Evolutionary conservation across 2,329 filamentous ascomycete species (phyloP).

Genomic region (Penicillium corylophilum): DNA sequence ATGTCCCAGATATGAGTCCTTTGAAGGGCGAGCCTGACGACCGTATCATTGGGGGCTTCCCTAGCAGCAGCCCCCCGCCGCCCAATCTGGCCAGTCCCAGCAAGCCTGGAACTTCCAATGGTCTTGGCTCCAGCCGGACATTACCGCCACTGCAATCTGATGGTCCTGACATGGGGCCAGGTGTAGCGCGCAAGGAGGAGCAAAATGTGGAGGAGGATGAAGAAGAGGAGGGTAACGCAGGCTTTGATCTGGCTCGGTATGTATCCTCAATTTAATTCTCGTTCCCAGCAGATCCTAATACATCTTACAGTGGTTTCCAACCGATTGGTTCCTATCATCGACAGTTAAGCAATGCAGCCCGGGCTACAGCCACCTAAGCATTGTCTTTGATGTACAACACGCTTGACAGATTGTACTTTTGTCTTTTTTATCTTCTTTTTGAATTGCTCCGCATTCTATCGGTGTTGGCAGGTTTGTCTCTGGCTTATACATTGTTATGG

Average conservation of each 20-base stretch:
- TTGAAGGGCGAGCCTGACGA: conserved; percentile 44
- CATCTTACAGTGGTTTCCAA: conserved; percentile 44
- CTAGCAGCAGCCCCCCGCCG: conserved; percentile 50
- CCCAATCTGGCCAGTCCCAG: conserved; percentile 47
- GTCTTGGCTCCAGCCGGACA: conserved; percentile 29
- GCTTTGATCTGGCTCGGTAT: conserved; percentile 50
- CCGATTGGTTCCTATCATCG: conserved; percentile 50
- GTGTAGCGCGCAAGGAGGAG: conserved; percentile 20
- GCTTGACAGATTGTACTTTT: conserved; percentile 10
- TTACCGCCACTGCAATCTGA: conserved; percentile 35
- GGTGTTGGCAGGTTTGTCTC: conserved; percentile 15
- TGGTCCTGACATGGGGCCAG: conserved; percentile 21
- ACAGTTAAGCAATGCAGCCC: conserved; percentile 41
- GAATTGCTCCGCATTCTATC: conserved; percentile 15
- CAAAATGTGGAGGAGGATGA: conserved; percentile 34
- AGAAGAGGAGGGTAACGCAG: conserved; percentile 39
- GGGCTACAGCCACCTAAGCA: conserved; percentile 33
- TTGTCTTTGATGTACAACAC: conserved; percentile 17
- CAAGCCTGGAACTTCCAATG: conserved; percentile 40
- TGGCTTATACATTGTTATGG: background rate
- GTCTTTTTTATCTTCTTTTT: conserved; percentile 1
- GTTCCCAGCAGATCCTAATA: conserved; percentile 6
- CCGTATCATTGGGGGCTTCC: conserved; percentile 37
- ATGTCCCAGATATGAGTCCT: conserved; percentile 47
- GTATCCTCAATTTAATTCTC: conserved; percentile 9